A percentile compares a stretch with the other conserved stretches of the same genome.
Evolutionary conservation across 2,329 filamentous ascomycete species (phyloP).

Genomic region (Fusarium austroafricanum): DNA sequence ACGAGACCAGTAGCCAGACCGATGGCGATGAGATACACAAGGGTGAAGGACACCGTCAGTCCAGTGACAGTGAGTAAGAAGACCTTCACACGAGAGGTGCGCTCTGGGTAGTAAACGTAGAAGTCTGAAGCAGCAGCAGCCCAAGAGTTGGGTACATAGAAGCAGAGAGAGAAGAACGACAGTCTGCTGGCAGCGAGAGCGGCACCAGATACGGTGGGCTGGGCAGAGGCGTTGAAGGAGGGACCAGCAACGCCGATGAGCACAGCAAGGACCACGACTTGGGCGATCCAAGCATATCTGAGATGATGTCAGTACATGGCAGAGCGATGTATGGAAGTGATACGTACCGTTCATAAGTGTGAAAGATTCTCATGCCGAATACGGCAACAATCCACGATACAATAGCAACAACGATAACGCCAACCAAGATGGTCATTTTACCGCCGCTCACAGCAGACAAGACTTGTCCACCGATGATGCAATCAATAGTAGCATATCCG

Average conservation of each 20-base stretch:
- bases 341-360: conserved; percentile 73
- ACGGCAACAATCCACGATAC: conserved; percentile 79
- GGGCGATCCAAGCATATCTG: conserved; percentile 64
- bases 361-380: conserved; percentile 66
- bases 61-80: conserved; percentile 78
- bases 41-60: conserved; percentile 69
- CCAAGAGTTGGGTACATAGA: conserved; percentile 68
- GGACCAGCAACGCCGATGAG: conserved; percentile 73
- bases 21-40: conserved; percentile 74
- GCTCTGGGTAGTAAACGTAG: conserved; percentile 79
- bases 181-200: conserved; percentile 69
- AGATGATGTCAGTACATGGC: conserved; percentile 1
- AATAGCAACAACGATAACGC: conserved; percentile 80
- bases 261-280: conserved; percentile 81
- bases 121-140: conserved; percentile 81
- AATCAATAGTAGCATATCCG: conserved; percentile 82
- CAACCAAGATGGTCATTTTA: conserved; percentile 76
- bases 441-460: conserved; percentile 76
- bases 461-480: conserved; percentile 82
- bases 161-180: conserved; percentile 76
- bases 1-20: conserved; percentile 64
- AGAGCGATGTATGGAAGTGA: accelerated
- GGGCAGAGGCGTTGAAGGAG: conserved; percentile 72
- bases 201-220: conserved; percentile 69
- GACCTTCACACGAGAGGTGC: conserved; percentile 68